Base-by-base conservation (phyloP, 306 rosid genomes). In the Abrus precatorius region DNA sequence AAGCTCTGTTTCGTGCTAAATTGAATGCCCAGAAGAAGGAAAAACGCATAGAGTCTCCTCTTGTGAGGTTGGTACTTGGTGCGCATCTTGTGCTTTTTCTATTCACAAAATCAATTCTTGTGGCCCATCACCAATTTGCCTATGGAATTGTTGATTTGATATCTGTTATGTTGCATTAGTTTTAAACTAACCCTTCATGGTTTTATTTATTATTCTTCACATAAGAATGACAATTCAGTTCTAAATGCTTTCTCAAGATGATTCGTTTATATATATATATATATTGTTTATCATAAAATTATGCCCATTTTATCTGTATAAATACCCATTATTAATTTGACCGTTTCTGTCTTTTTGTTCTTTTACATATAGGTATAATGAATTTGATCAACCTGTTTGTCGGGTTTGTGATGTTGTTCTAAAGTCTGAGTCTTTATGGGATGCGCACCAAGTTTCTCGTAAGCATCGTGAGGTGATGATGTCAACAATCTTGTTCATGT, bases 391-490 rank as follows among this genome's bases (percentile, higher is more conserved):
- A 83, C 98, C 96, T 3, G 91, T 92, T 38, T 95, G 99, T 69
- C 88, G 94, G 84, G 93, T 95, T 64, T 95, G 99, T 49, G 94
- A 95, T 36, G 52, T 86, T 10, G 89, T 86, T 77, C 63, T 95
- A 83, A 95, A 92, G 89, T 67, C 72, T 10, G 99, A 95, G 72
- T 87, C 88, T 2, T 57, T 68, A 48, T 95, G 99, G 72, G 72
- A 67, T 69, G 94, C 93, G 13, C 99, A 95, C 80, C 97, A 92
- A 86, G 90, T 87, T 76, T 95, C 97, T 69, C 98, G 98, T 72
- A 95, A 90, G 86, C 99, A 95, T 87, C 94, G 84, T 9, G 97
- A 95, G 99, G 99, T 93, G 86, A 86, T 91, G 74, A 84, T 60
- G 33, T 65, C 53, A 74, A 11, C 69, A 40, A 43, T 74, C 48